Percentiles rank a stretch among this genome's conserved stretches.
These are phyloP conservation scores for Ceratobasidium sp. DNA, from an alignment of 1,284 basidiomycete species.

Conservation along the genomic window DNA sequence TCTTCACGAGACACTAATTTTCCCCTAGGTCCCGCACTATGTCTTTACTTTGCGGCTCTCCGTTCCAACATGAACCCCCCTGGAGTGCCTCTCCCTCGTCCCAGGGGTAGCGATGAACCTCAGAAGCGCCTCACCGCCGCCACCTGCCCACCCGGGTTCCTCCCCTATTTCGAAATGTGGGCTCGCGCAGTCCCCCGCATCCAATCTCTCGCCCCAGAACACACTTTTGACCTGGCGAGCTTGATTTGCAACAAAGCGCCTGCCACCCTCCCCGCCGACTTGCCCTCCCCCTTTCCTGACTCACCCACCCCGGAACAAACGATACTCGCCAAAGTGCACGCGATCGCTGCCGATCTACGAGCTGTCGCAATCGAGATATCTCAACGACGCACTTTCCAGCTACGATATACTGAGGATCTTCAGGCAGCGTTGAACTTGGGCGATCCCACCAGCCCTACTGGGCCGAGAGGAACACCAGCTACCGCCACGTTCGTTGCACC, in stretches of 20 bases:
- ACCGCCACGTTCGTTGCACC: constrained; percentile 80
- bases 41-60: constrained; percentile 77
- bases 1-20: constrained; percentile 8
- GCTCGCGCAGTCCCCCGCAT: constrained; percentile 73
- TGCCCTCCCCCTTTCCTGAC: constrained; percentile 55
- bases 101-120: constrained; percentile 54
- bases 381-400: constrained; percentile 83
- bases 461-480: constrained; percentile 55
- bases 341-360: constrained; percentile 79
- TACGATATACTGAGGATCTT: constrained; percentile 76
- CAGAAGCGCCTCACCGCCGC: constrained; percentile 65
- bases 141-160: constrained; percentile 74
- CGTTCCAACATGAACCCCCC: constrained; percentile 73
- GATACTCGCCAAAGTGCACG: constrained; percentile 59
- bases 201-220: constrained; percentile 70
- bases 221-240: constrained; percentile 83
- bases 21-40: constrained; percentile 70
- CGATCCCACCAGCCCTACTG: constrained; percentile 50
- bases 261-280: constrained; percentile 44
- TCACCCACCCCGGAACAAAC: constrained; percentile 53
- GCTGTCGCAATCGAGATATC: constrained; percentile 85
- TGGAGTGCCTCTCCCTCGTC: constrained; percentile 69
- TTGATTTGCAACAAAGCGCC: constrained; percentile 76
- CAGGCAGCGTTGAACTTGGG: constrained; percentile 81
- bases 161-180: constrained; percentile 79